Evolutionary conservation across 2,329 filamentous ascomycete species (phyloP).

Genomic region (Alternaria hordeiaustralica): DNA sequence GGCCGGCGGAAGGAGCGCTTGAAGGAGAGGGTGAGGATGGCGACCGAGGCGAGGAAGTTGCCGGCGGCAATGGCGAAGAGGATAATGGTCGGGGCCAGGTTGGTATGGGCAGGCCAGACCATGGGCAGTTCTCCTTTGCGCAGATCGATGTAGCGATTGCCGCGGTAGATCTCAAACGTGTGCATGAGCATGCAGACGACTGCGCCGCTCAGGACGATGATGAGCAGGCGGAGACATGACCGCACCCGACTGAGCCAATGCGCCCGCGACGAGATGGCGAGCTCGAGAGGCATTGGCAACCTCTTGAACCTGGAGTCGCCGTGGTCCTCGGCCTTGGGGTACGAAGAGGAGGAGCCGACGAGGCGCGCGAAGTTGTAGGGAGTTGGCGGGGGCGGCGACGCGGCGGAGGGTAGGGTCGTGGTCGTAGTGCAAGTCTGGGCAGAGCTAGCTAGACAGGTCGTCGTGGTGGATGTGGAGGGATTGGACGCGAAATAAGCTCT

Average conservation of each 20-base stretch:
- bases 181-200: conserved; percentile 46
- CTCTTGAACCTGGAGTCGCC: conserved; percentile 18
- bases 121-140: conserved; percentile 47
- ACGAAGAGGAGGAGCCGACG: conserved; percentile 24
- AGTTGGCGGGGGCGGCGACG: conserved; percentile 20
- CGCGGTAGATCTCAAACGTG: conserved; percentile 45
- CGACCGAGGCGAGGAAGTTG: conserved; percentile 45
- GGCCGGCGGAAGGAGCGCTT: conserved; percentile 44
- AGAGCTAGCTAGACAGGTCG: conserved; percentile 20
- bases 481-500: conserved; percentile 25
- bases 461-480: conserved; percentile 20
- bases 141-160: conserved; percentile 45
- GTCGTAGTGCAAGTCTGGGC: conserved; percentile 3
- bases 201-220: conserved; percentile 46
- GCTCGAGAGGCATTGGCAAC: conserved; percentile 38
- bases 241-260: conserved; percentile 46
- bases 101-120: conserved; percentile 47
- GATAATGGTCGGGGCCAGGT: conserved; percentile 46
- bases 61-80: conserved; percentile 40
- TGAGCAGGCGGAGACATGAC: conserved; percentile 45
- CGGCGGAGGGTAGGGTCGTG: conserved; percentile 10
- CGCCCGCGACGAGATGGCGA: conserved; percentile 33
- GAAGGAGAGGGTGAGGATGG: conserved; percentile 41
- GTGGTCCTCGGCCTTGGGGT: conserved; percentile 27
- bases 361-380: conserved; percentile 26